Percentiles rank a stretch among this genome's conserved stretches.
These are phyloP conservation scores for Metschnikowia matae DNA, from an alignment of 805 yeast species.

Conservation along the genomic window DNA sequence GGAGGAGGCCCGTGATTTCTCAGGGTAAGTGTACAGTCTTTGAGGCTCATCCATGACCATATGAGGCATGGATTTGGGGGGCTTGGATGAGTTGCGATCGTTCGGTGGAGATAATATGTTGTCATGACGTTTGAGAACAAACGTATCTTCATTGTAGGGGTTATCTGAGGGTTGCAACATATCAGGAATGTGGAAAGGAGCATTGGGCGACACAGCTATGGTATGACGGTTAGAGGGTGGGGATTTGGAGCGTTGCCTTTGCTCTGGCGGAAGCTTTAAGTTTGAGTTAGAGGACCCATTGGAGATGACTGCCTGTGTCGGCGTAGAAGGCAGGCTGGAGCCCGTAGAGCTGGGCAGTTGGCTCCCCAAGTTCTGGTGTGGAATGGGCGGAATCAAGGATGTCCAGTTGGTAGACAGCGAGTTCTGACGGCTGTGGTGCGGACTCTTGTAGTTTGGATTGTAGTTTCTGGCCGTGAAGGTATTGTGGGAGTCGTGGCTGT, in stretches of 20 bases:
- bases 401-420: conserved; percentile 25
- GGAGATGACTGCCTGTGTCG: neutral
- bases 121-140: conserved; percentile 6
- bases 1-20: neutral
- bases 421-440: conserved; percentile 5
- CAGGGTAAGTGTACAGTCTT: conserved; percentile 1
- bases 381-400: conserved; percentile 32
- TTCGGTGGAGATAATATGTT: neutral
- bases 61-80: neutral
- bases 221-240: conserved; percentile 14
- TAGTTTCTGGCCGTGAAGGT: neutral
- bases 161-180: conserved; percentile 16
- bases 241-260: neutral
- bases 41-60: neutral
- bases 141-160: conserved; percentile 7
- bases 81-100: neutral
- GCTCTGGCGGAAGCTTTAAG: neutral
- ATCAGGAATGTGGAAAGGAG: conserved; percentile 9
- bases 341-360: neutral
- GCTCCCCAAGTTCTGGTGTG: conserved; percentile 2
- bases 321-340: conserved; percentile 1
- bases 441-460: conserved; percentile 1
- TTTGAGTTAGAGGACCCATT: neutral
- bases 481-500: conserved; percentile 13
- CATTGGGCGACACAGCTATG: conserved; percentile 16